Conservation (phyloP, 2,329 filamentous ascomycete species). For the Trichoderma cornu-damae region DNA sequence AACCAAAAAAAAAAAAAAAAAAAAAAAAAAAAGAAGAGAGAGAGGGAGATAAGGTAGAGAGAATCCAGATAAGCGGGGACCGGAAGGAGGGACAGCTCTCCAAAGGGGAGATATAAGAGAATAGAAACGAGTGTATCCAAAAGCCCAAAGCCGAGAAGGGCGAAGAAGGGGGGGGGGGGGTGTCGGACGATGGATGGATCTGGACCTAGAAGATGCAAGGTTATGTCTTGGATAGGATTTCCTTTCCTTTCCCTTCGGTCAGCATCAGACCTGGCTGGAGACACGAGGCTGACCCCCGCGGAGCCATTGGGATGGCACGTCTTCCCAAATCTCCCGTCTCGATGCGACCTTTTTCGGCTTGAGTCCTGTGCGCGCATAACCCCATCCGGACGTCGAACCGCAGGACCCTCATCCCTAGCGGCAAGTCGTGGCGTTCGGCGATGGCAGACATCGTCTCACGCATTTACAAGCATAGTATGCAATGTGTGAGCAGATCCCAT, state of each 20-base stretch:
- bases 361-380: background rate
- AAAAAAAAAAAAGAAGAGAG: too few relatives aligned
- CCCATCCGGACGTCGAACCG: background rate
- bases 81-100: background rate
- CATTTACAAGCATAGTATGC: too few relatives aligned
- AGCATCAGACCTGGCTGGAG: background rate
- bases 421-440: constrained; percentile 5
- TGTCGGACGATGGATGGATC: constrained; percentile 11
- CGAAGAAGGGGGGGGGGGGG: background rate
- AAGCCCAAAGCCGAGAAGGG: background rate
- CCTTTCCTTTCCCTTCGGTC: constrained; percentile 3
- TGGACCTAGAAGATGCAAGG: background rate
- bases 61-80: constrained; percentile 8
- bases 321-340: background rate
- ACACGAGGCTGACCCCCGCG: constrained; percentile 1
- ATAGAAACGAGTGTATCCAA: background rate
- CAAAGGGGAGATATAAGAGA: constrained; percentile 4
- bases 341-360: background rate
- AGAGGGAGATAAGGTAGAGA: too few relatives aligned
- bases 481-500: background rate
- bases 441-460: background rate
- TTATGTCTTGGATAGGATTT: constrained; percentile 12
- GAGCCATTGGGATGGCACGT: background rate
- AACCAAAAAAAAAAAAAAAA: too few relatives aligned
- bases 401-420: background rate